Evolutionary conservation across 2,329 filamentous ascomycete genomes (phyloP).

Genomic region (Aspergillus sp.): DNA sequence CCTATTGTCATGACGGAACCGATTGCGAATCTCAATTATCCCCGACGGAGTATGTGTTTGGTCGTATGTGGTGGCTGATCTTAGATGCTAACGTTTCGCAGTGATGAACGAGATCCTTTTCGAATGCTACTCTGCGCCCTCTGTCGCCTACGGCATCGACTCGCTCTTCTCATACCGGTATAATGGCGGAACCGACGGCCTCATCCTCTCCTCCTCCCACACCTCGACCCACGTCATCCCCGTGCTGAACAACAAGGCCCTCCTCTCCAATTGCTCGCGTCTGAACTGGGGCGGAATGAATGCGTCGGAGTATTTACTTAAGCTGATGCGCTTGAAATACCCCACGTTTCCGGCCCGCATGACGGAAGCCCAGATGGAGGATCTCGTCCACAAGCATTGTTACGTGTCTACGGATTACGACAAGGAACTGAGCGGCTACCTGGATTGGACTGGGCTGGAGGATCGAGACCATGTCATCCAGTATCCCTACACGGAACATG

Average conservation of each 20-base stretch:
- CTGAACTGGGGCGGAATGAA: slow-evolving; percentile 95
- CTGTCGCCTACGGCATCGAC: slow-evolving; percentile 90
- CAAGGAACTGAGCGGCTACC: slow-evolving; percentile 67
- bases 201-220: slow-evolving; percentile 88
- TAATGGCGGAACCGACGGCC: slow-evolving; percentile 81
- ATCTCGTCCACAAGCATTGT: slow-evolving; percentile 83
- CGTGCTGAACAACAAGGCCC: slow-evolving; percentile 78
- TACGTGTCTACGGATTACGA: slow-evolving; percentile 86
- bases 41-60: slow-evolving; percentile 69
- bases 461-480: slow-evolving; percentile 87
- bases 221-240: slow-evolving; percentile 95
- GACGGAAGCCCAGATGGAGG: slow-evolving; percentile 80
- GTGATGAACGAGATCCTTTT: slow-evolving; percentile 98
- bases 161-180: slow-evolving; percentile 93
- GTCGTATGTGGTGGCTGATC: neutral
- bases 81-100: slow-evolving; percentile 38
- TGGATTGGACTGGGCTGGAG: slow-evolving; percentile 91
- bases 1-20: slow-evolving; percentile 95
- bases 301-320: slow-evolving; percentile 83
- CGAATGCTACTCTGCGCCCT: slow-evolving; percentile 89
- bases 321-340: slow-evolving; percentile 88
- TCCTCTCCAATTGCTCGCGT: slow-evolving; percentile 80
- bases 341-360: slow-evolving; percentile 83
- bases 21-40: slow-evolving; percentile 85
- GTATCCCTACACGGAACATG: slow-evolving; percentile 88